phyloP scores from a whole-genome alignment of 345 rosid species.

The Brassica rapa region DNA sequence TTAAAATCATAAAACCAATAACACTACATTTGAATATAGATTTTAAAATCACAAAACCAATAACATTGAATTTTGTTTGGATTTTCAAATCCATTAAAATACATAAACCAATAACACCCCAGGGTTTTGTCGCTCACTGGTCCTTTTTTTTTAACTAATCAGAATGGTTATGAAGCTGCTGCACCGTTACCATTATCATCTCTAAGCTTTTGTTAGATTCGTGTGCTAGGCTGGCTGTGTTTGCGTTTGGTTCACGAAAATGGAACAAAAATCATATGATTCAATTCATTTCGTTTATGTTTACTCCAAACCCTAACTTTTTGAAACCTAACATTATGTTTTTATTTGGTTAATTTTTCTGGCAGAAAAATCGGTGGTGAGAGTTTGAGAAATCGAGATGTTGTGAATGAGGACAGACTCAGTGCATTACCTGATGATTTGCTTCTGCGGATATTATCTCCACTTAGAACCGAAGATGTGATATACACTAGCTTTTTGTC shows the following conservation, averaged over 20 bases:
- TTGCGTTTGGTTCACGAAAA: not conserved
- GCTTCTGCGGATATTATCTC: constrained; percentile 12
- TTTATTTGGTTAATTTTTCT: not conserved
- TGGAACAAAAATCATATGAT: not conserved
- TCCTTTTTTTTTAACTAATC: not conserved
- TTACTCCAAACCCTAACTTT: not conserved
- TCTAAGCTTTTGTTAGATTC: not conserved
- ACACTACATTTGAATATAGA: no score
- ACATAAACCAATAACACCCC: no score
- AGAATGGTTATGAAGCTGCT: not conserved
- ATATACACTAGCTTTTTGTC: constrained; percentile 1
- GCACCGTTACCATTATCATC: not conserved
- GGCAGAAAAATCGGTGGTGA: constrained; percentile 2
- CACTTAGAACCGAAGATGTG: not conserved
- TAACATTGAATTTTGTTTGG: no score
- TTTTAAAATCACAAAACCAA: no score
- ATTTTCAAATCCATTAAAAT: no score
- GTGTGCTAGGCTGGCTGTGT: not conserved
- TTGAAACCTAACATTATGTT: not conserved
- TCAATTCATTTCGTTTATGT: not conserved
- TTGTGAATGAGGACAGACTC: not conserved
- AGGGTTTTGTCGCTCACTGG: not conserved
- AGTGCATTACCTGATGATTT: constrained; percentile 18
- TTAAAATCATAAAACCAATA: no score
- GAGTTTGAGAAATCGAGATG: constrained; percentile 3